phyloP scores from a whole-genome alignment of 2,329 filamentous ascomycete species.

The Conoideocrella luteorostrata region DNA sequence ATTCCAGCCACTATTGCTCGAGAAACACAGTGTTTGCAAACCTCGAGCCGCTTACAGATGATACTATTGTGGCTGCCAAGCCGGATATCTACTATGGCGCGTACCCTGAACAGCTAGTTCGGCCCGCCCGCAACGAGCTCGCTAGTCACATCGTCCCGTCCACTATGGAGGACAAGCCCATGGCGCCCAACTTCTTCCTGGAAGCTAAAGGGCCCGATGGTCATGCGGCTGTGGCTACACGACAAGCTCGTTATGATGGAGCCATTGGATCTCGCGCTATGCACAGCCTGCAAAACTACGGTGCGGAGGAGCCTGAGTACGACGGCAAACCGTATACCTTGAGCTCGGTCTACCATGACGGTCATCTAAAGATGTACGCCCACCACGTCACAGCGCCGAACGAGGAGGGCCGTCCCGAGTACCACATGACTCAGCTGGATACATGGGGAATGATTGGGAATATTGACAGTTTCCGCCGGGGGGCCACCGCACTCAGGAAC shows the following conservation, averaged over 20 bases:
- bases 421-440: constrained; percentile 27
- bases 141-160: constrained; percentile 24
- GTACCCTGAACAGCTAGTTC: constrained; percentile 21
- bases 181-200: constrained; percentile 33
- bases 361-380: constrained; percentile 27
- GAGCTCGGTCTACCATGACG: constrained; percentile 29
- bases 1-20: background rate
- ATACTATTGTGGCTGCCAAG: constrained; percentile 20
- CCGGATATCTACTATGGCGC: constrained; percentile 31
- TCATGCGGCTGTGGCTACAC: constrained; percentile 16
- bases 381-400: constrained; percentile 16
- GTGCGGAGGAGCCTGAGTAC: constrained; percentile 19
- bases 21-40: background rate
- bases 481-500: background rate
- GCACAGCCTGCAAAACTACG: constrained; percentile 27
- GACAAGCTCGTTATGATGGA: constrained; percentile 29
- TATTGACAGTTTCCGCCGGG: background rate
- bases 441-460: background rate
- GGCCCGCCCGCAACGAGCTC: constrained; percentile 18
- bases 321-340: constrained; percentile 30
- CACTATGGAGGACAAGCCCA: constrained; percentile 22
- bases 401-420: constrained; percentile 19
- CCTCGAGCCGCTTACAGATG: constrained; percentile 4
- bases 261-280: constrained; percentile 29
- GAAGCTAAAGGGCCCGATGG: constrained; percentile 29